Evolutionary conservation across 163 green algal species (phyloP).

Genomic region (Coccomyxa subellipsoidea): DNA sequence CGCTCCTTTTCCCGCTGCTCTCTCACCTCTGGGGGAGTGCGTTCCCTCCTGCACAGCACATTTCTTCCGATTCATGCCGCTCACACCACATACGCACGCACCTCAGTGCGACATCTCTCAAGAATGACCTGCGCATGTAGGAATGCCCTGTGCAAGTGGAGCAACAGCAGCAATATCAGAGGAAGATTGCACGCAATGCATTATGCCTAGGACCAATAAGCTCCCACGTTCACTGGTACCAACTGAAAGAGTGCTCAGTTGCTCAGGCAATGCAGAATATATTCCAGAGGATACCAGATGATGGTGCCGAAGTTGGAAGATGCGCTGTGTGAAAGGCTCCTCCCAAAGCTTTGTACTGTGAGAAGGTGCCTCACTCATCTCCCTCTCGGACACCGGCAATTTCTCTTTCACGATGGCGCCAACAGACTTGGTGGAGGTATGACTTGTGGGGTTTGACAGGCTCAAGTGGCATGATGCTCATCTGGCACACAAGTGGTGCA

Average conservation of each 20-base stretch:
- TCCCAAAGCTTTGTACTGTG: not conserved
- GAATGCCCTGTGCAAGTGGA: too few relatives aligned
- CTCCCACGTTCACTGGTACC: too few relatives aligned
- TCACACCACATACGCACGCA: not conserved
- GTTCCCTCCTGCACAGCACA: conserved; percentile 28
- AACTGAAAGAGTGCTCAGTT: too few relatives aligned
- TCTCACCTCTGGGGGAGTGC: conserved; percentile 57
- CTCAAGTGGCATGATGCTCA: not conserved
- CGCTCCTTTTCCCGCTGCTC: conserved; percentile 47
- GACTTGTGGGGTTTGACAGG: too few relatives aligned
- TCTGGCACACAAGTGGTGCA: not conserved
- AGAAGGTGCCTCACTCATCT: not conserved
- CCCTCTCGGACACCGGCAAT: too few relatives aligned
- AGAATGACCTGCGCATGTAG: not conserved
- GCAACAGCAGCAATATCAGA: too few relatives aligned
- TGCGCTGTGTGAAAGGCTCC: not conserved
- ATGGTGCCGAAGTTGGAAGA: not conserved
- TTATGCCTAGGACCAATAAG: too few relatives aligned
- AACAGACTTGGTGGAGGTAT: too few relatives aligned
- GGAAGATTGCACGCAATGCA: too few relatives aligned
- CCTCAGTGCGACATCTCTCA: not conserved
- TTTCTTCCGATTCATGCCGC: not conserved
- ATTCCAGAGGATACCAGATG: not conserved
- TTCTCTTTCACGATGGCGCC: too few relatives aligned
- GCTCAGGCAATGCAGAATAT: not conserved